A percentile compares a stretch with the other conserved stretches of the same genome.
phyloP scores from a whole-genome alignment of 2,329 filamentous ascomycete species.

The Cordyceps cateniannulata region DNA sequence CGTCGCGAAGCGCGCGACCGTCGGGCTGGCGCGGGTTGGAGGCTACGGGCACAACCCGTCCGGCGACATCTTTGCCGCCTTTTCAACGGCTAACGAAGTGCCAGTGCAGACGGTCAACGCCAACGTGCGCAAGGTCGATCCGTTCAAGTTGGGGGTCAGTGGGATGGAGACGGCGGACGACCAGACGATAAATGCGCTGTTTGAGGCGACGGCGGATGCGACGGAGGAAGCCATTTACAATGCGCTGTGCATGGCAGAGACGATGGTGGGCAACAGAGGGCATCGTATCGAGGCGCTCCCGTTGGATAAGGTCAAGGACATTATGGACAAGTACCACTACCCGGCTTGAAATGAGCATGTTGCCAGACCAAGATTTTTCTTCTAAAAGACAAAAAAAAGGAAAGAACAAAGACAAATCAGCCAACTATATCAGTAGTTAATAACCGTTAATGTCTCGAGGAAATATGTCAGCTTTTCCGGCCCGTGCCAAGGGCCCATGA shows the following conservation, averaged over 20 bases:
- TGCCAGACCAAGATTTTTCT: too few species aligned
- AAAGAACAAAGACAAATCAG: not conserved
- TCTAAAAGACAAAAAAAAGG: not conserved
- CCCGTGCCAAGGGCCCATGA: not conserved
- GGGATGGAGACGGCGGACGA: conserved; percentile 45
- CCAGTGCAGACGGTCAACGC: conserved; percentile 30
- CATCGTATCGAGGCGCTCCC: conserved; percentile 40
- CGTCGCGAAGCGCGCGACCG: conserved; percentile 51
- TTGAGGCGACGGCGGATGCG: conserved; percentile 52
- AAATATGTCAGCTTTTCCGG: not conserved
- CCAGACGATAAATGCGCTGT: conserved; percentile 50
- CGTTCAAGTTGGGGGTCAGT: conserved; percentile 29
- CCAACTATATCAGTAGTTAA: not conserved
- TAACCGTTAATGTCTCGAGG: too few species aligned
- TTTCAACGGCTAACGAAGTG: conserved; percentile 51
- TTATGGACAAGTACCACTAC: conserved; percentile 32
- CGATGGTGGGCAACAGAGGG: conserved; percentile 43
- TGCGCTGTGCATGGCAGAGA: conserved; percentile 50
- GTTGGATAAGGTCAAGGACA: conserved; percentile 34
- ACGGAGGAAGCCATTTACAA: conserved; percentile 59
- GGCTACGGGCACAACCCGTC: conserved; percentile 53
- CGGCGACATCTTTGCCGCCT: conserved; percentile 58
- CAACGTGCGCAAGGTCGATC: conserved; percentile 31
- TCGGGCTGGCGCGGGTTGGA: conserved; percentile 52
- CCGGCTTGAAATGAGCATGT: too few species aligned